Base-by-base conservation (phyloP, 305 asterid species). In the Solanum hybrid region DNA sequence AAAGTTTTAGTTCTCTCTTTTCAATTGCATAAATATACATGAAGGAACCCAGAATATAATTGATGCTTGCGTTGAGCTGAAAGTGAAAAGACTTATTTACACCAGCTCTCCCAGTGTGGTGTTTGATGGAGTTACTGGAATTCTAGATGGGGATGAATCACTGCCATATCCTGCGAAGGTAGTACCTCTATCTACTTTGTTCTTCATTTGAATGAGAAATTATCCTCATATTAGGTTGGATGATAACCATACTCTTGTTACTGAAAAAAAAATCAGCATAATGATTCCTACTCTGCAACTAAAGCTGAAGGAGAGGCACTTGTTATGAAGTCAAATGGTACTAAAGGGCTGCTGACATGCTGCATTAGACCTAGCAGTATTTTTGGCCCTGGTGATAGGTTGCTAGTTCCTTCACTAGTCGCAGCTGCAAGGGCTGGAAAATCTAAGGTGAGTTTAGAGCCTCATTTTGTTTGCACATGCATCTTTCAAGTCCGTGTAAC, bases 41-140 rank as follows among this genome's bases (percentile, higher is more conserved):
- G 88, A 56, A 97, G 99, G 99, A 89, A 95, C 99, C 86, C 91
- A 92, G 91, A 97, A 96, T 92, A 91, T 97, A 66, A 94, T 97
- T 91, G 99, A 95, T 92, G 99, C 96, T 73, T 97, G 99, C 88
- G 56, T 92, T 88, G 98, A 95, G 94, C 93, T 93, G 91, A 95
- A 95, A 91, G 93, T 95, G 73, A 96, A 95, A 91, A 93, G 98
- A 89, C 98, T 97, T 79, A 91, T 97, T 86, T 95, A 95, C 90
- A 97, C 99, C 87, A 97, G 99, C 93, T 97, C 99, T 20, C 97
- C 99, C 31, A 97, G 99, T 79, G 99, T 95, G 90, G 97, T 97
- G 86, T 97, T 95, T 91, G 99, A 97, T 94, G 99, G 99, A 76
- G 92, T 96, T 90, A 95, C 94, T 26, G 97, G 95, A 87, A 95